Conservation (phyloP, 176 grass and related monocot species). For the Carex scoparia region DNA sequence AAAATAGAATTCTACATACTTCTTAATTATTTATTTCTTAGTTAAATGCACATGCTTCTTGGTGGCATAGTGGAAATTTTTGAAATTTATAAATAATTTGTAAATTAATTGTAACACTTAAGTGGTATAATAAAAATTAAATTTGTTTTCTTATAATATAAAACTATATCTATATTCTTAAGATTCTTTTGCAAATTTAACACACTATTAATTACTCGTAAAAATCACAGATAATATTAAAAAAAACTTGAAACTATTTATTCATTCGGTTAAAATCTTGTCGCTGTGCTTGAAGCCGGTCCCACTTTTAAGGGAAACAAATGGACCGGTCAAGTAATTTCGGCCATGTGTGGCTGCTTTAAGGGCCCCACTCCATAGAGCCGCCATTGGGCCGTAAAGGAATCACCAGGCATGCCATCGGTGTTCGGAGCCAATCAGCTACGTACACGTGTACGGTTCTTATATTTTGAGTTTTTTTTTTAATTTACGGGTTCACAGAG, state of each 20-base stretch:
- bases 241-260: too few species aligned
- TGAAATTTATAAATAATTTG: too few species aligned
- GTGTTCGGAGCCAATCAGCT: not conserved
- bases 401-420: not conserved
- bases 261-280: not conserved
- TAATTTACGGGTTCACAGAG: not conserved
- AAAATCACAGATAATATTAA: too few species aligned
- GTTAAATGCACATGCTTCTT: not conserved
- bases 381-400: not conserved
- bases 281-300: not conserved
- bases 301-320: not conserved
- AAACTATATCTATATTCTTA: too few species aligned
- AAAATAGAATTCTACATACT: not conserved
- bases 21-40: not conserved
- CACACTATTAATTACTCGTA: too few species aligned
- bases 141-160: too few species aligned
- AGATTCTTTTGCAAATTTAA: too few species aligned
- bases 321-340: not conserved
- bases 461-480: not conserved
- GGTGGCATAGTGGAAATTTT: not conserved
- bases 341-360: not conserved
- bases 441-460: not conserved
- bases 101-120: too few species aligned
- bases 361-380: not conserved
- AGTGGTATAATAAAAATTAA: too few species aligned